Conservation (phyloP, 805 yeast genomes). For the Dipodascus albidus region DNA sequence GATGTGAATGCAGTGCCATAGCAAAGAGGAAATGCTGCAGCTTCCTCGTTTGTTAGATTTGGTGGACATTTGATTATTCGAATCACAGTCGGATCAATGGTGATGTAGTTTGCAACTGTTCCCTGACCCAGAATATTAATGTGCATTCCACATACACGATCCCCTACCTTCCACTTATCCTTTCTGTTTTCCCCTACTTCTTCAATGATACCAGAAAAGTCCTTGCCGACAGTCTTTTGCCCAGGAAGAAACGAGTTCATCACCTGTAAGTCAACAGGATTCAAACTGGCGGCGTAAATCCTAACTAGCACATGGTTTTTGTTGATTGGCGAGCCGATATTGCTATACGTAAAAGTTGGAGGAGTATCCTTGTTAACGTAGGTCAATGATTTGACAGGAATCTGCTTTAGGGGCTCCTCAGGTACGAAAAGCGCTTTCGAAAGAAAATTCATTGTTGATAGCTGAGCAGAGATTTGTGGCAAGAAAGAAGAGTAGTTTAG, state of each 20-base stretch:
- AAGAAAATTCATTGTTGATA: neutral
- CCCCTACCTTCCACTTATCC: constrained; percentile 36
- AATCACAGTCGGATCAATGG: constrained; percentile 43
- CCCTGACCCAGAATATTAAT: constrained; percentile 44
- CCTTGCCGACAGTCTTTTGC: constrained; percentile 59
- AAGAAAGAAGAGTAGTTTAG: neutral
- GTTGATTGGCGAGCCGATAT: constrained; percentile 38
- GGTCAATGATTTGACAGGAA: constrained; percentile 15
- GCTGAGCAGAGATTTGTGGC: too few relatives aligned
- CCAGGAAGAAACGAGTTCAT: constrained; percentile 41
- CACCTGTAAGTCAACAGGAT: constrained; percentile 55
- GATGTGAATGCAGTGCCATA: constrained; percentile 49
- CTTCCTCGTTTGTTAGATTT: constrained; percentile 38
- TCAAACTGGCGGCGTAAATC: constrained; percentile 47
- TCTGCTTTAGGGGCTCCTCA: neutral
- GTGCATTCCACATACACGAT: constrained; percentile 51
- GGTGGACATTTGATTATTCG: constrained; percentile 37
- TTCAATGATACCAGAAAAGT: constrained; percentile 49
- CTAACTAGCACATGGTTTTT: constrained; percentile 42
- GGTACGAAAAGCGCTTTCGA: neutral
- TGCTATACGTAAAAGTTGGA: constrained; percentile 37
- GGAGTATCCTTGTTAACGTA: constrained; percentile 9
- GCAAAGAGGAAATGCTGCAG: constrained; percentile 56
- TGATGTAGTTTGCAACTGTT: constrained; percentile 43
- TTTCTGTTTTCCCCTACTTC: constrained; percentile 39